A percentile compares a stretch with the other conserved stretches of the same genome.
Conservation (phyloP, 495 filamentous ascomycete species). For the Talaromyces trachyspermus region DNA sequence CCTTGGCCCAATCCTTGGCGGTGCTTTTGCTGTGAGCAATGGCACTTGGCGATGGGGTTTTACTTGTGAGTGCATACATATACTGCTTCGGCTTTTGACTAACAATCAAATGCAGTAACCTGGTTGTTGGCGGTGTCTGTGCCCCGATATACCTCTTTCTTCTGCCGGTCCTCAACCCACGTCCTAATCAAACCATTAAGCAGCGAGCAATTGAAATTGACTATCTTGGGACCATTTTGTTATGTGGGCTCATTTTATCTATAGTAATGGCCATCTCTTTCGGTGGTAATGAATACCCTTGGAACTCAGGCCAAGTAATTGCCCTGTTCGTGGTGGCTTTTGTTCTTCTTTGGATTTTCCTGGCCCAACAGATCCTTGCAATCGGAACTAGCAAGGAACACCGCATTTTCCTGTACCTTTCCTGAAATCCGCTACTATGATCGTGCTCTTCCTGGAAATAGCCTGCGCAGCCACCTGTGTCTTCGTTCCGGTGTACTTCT, state of each 20-base stretch:
- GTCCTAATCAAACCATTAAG: slow-evolving; percentile 24
- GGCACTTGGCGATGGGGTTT: slow-evolving; percentile 38
- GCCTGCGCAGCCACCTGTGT: slow-evolving; percentile 13
- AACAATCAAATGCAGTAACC: slow-evolving; percentile 38
- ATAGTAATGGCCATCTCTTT: slow-evolving; percentile 26
- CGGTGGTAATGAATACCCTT: slow-evolving; percentile 23
- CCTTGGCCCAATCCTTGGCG: slow-evolving; percentile 34
- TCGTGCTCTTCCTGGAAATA: slow-evolving; percentile 3
- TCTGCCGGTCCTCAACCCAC: slow-evolving; percentile 40
- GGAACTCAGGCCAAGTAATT: slow-evolving; percentile 19
- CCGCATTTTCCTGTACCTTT: slow-evolving; percentile 46
- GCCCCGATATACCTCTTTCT: slow-evolving; percentile 49
- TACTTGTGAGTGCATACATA: slow-evolving; percentile 7
- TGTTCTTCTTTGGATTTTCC: slow-evolving; percentile 17
- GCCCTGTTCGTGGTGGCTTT: slow-evolving; percentile 18
- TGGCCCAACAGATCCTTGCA: slow-evolving; percentile 39
- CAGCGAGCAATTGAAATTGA: slow-evolving; percentile 32
- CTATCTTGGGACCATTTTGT: slow-evolving; percentile 20
- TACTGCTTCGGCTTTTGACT: background rate
- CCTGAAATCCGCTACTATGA: slow-evolving; percentile 5
- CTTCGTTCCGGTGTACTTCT: slow-evolving; percentile 24
- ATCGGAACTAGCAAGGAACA: slow-evolving; percentile 36
- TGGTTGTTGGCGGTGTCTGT: slow-evolving; percentile 41
- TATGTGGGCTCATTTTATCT: slow-evolving; percentile 13
- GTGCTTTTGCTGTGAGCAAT: slow-evolving; percentile 23